These are phyloP conservation scores for Zizania palustris DNA, from an alignment of 202 grass and related monocot species.

Conservation along the genomic window DNA sequence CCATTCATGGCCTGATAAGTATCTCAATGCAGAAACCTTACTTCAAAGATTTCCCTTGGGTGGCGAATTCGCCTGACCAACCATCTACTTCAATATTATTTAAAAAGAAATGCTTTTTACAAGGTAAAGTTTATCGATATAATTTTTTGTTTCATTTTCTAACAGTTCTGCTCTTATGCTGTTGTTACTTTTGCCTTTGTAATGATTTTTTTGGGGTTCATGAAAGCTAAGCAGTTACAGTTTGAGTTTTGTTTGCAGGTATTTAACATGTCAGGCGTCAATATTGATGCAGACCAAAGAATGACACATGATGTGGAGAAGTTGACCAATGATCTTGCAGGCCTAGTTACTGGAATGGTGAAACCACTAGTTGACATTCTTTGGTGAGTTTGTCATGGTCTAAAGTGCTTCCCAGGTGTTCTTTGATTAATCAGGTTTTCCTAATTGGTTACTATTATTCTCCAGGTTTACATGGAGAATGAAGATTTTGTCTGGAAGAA, in stretches of 20 bases:
- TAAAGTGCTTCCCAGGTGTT: slow-evolving; percentile 10
- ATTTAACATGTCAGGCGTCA: slow-evolving; percentile 76
- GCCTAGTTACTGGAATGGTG: slow-evolving; percentile 95
- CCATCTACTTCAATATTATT: slow-evolving; percentile 86
- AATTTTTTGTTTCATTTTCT: slow-evolving; percentile 27
- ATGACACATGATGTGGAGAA: slow-evolving; percentile 97
- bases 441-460: slow-evolving; percentile 39
- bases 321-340: slow-evolving; percentile 85
- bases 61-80: slow-evolving; percentile 96
- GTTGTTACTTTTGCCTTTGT: background rate
- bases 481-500: slow-evolving; percentile 90
- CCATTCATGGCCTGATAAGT: slow-evolving; percentile 36
- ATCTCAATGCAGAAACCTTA: slow-evolving; percentile 71
- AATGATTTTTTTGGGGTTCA: slow-evolving; percentile 14
- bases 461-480: slow-evolving; percentile 99
- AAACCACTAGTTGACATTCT: slow-evolving; percentile 97
- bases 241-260: slow-evolving; percentile 43
- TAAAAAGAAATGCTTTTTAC: slow-evolving; percentile 95
- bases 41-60: slow-evolving; percentile 86
- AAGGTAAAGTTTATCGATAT: slow-evolving; percentile 47
- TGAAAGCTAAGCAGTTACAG: background rate
- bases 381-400: slow-evolving; percentile 57
- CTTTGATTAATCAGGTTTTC: slow-evolving; percentile 24
- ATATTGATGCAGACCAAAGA: slow-evolving; percentile 96
- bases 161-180: background rate